Evolutionary conservation across 2,329 filamentous ascomycete genomes (phyloP).

Genomic region (Cladophialophora carrionii): DNA sequence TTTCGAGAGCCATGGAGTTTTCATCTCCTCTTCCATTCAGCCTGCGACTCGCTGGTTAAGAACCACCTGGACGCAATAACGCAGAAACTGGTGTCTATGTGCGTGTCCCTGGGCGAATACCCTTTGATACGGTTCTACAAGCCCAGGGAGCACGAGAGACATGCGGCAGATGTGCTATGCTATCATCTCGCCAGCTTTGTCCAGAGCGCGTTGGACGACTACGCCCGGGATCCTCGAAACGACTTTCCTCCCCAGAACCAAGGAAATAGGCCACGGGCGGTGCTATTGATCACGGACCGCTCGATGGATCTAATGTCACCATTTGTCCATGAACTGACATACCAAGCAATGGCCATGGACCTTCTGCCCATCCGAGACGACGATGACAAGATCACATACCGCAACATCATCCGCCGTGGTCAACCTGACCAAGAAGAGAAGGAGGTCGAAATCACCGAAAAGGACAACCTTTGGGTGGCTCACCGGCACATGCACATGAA

Average conservation of each 20-base stretch:
- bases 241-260: conserved; percentile 78
- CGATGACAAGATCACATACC: conserved; percentile 81
- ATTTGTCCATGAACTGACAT: conserved; percentile 92
- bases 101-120: conserved; percentile 90
- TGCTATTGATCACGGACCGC: conserved; percentile 84
- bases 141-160: conserved; percentile 67
- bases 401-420: conserved; percentile 76
- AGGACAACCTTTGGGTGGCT: conserved; percentile 92
- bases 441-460: conserved; percentile 87
- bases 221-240: conserved; percentile 74
- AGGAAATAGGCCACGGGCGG: conserved; percentile 73
- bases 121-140: conserved; percentile 90
- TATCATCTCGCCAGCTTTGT: conserved; percentile 87
- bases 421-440: conserved; percentile 73
- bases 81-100: conserved; percentile 87
- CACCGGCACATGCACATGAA: conserved; percentile 98
- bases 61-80: conserved; percentile 82
- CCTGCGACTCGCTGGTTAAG: conserved; percentile 80
- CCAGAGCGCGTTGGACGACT: conserved; percentile 86
- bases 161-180: conserved; percentile 87
- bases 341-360: conserved; percentile 97
- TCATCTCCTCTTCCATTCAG: conserved; percentile 85
- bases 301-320: conserved; percentile 91
- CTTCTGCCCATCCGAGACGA: conserved; percentile 83
- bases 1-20: conserved; percentile 97